Conservation (phyloP, 2,329 filamentous ascomycete species). For the Tolypocladium inflatum region DNA sequence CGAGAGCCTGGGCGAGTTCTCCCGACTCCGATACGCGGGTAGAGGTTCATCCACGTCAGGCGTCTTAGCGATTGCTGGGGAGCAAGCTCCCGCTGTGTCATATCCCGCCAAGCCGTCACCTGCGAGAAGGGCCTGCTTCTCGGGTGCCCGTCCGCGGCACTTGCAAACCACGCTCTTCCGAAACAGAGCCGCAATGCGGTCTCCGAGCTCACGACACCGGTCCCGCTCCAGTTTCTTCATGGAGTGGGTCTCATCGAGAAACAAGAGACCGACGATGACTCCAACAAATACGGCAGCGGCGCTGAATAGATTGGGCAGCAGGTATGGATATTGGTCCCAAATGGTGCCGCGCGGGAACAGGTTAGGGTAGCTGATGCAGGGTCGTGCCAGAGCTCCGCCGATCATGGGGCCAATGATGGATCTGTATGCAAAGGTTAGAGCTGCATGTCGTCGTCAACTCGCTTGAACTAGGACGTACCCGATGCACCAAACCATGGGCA, state of each 20-base stretch:
- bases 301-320: conserved; percentile 88
- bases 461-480: conserved; percentile 45
- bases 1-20: conserved; percentile 40
- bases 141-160: conserved; percentile 29
- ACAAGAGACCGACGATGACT: conserved; percentile 70
- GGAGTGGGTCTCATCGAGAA: conserved; percentile 88
- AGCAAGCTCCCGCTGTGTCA: conserved; percentile 28
- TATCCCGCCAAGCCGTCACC: conserved; percentile 57
- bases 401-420: conserved; percentile 90
- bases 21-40: conserved; percentile 58
- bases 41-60: conserved; percentile 43
- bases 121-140: conserved; percentile 55
- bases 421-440: conserved; percentile 32
- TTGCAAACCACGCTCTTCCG: conserved; percentile 19
- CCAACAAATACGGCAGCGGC: conserved; percentile 68
- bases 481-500: conserved; percentile 97
- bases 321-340: conserved; percentile 81
- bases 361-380: conserved; percentile 70
- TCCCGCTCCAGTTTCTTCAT: conserved; percentile 71
- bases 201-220: conserved; percentile 65
- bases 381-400: conserved; percentile 80
- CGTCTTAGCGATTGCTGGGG: not conserved
- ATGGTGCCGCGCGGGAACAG: conserved; percentile 65
- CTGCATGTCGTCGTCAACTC: too few species aligned
- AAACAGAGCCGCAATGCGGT: conserved; percentile 50